These are phyloP conservation scores for Proliferodiscus dingleyae DNA, from an alignment of 2,329 filamentous ascomycete species.

Conservation along the genomic window DNA sequence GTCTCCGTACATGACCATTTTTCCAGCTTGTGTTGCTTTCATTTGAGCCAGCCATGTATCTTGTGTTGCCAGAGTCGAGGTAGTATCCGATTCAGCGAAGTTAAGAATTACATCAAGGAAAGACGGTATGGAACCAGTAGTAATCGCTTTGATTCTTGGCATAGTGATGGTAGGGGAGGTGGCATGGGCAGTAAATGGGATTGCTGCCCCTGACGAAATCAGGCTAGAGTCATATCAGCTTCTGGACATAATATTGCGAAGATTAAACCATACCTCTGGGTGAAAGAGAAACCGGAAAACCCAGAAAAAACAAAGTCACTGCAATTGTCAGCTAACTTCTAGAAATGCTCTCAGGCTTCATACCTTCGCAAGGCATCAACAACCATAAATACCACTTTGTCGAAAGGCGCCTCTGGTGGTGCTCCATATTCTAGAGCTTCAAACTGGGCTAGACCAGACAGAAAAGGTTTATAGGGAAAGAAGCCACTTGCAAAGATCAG, in stretches of 20 bases:
- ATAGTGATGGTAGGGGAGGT: slow-evolving; percentile 97
- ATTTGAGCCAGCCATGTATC: slow-evolving; percentile 97
- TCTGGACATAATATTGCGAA: neutral
- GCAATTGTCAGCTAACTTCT: slow-evolving; percentile 22
- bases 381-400: slow-evolving; percentile 94
- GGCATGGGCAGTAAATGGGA: slow-evolving; percentile 93
- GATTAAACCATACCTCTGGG: slow-evolving; percentile 63
- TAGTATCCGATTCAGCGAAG: slow-evolving; percentile 89
- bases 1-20: slow-evolving; percentile 91
- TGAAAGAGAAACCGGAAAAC: slow-evolving; percentile 77
- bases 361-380: slow-evolving; percentile 91
- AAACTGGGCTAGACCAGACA: slow-evolving; percentile 76
- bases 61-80: slow-evolving; percentile 79
- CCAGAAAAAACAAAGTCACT: slow-evolving; percentile 91
- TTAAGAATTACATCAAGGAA: slow-evolving; percentile 97
- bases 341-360: slow-evolving; percentile 6
- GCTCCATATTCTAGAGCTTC: slow-evolving; percentile 49
- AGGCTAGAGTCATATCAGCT: slow-evolving; percentile 49
- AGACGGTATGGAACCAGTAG: slow-evolving; percentile 94
- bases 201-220: slow-evolving; percentile 74
- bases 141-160: slow-evolving; percentile 95
- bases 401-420: slow-evolving; percentile 66
- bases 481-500: slow-evolving; percentile 82
- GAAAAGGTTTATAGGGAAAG: slow-evolving; percentile 94
- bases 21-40: slow-evolving; percentile 65